Evolutionary conservation across 805 yeast genomes (phyloP).

Genomic region (Osmozyma mogii): DNA sequence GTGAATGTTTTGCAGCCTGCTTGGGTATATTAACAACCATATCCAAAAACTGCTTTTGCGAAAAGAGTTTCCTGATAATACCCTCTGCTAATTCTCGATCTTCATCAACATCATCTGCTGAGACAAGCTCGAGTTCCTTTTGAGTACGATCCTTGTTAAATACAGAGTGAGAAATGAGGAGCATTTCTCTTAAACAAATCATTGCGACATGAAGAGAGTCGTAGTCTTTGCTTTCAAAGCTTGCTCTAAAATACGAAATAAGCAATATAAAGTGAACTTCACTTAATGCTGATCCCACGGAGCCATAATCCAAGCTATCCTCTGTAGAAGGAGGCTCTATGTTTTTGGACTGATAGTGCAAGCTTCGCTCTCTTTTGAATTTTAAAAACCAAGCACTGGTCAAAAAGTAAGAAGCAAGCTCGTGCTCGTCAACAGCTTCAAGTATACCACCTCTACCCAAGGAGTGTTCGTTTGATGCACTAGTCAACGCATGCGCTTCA

Average conservation of each 20-base stretch:
- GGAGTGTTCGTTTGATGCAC: conserved; percentile 9
- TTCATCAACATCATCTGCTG: conserved; percentile 36
- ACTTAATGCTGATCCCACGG: conserved; percentile 49
- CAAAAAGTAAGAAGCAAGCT: conserved; percentile 42
- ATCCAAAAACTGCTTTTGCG: conserved; percentile 52
- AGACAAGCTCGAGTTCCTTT: conserved; percentile 7
- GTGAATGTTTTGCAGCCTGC: conserved; percentile 54
- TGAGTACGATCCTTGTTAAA: conserved; percentile 17
- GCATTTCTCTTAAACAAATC: conserved; percentile 56
- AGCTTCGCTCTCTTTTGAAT: conserved; percentile 41
- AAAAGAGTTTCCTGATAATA: conserved; percentile 61
- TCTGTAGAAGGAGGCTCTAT: conserved; percentile 10
- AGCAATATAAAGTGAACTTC: conserved; percentile 54
- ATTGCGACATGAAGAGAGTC: conserved; percentile 63
- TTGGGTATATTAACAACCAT: conserved; percentile 53
- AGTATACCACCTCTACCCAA: conserved; percentile 19
- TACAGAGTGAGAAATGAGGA: conserved; percentile 41
- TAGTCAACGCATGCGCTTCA: conserved; percentile 29
- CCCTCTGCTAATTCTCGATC: conserved; percentile 46
- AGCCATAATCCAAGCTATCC: conserved; percentile 29
- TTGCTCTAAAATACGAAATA: conserved; percentile 36
- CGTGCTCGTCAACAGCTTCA: conserved; percentile 24
- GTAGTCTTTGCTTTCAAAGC: conserved; percentile 39
- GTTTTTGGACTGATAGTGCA: conserved; percentile 1
- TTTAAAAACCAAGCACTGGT: conserved; percentile 69